Percentiles rank a stretch among this genome's conserved stretches.
These are phyloP conservation scores for Didymella arachidicola DNA, from an alignment of 2,329 filamentous ascomycete genomes.

Conservation along the genomic window DNA sequence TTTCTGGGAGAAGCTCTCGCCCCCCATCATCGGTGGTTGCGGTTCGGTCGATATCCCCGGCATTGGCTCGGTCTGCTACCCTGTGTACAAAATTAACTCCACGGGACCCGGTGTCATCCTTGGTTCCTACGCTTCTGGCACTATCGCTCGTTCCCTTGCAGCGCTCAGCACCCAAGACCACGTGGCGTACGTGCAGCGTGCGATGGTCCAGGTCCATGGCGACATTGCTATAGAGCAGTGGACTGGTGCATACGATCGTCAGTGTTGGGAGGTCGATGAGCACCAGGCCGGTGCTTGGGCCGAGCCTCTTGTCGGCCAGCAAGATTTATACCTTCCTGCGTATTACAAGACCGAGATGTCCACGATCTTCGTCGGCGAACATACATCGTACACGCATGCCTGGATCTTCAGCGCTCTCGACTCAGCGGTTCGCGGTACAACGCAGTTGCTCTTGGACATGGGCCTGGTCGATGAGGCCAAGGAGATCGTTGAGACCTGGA, in stretches of 20 bases:
- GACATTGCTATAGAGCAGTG: slow-evolving; percentile 66
- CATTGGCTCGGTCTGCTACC: slow-evolving; percentile 71
- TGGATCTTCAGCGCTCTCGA: slow-evolving; percentile 75
- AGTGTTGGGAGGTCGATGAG: slow-evolving; percentile 71
- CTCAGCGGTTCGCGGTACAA: slow-evolving; percentile 69
- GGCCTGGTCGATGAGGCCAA: slow-evolving; percentile 76
- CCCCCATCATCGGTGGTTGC: slow-evolving; percentile 71
- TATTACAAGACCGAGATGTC: slow-evolving; percentile 75
- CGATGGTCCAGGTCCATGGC: slow-evolving; percentile 74
- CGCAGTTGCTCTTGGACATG: slow-evolving; percentile 69
- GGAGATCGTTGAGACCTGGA: slow-evolving; percentile 68
- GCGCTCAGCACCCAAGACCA: slow-evolving; percentile 66
- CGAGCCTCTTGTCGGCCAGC: slow-evolving; percentile 67
- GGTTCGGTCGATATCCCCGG: slow-evolving; percentile 67
- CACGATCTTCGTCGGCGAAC: slow-evolving; percentile 72
- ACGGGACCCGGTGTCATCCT: slow-evolving; percentile 69
- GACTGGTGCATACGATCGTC: slow-evolving; percentile 69
- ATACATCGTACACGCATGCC: slow-evolving; percentile 75
- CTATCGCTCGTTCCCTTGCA: slow-evolving; percentile 55
- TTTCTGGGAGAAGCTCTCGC: slow-evolving; percentile 63
- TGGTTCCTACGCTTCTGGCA: slow-evolving; percentile 64
- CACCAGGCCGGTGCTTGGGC: slow-evolving; percentile 70
- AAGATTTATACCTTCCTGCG: slow-evolving; percentile 74
- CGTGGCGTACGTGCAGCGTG: slow-evolving; percentile 67
- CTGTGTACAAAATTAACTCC: slow-evolving; percentile 70